Percentiles rank a stretch among this genome's conserved stretches.
These are phyloP conservation scores for Pseudogymnoascus sp. DNA, from an alignment of 2,329 filamentous ascomycete genomes.

Conservation along the genomic window DNA sequence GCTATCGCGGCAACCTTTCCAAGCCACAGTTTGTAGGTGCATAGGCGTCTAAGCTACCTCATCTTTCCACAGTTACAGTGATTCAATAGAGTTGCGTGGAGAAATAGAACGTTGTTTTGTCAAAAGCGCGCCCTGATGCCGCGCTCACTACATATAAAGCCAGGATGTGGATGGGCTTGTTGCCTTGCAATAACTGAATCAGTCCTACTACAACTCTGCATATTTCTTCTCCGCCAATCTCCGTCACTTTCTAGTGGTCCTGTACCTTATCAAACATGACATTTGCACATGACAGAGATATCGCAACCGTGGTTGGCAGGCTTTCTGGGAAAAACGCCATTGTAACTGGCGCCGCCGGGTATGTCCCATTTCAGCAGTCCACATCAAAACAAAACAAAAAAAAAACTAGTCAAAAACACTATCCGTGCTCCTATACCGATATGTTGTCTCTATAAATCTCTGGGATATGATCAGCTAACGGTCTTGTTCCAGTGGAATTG, in stretches of 20 bases:
- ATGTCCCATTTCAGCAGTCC: constrained; percentile 26
- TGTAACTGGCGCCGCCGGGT: constrained; percentile 64
- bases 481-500: constrained; percentile 50
- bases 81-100: neutral
- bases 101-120: neutral
- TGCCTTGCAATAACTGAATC: neutral
- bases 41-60: neutral
- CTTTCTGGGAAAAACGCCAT: constrained; percentile 35
- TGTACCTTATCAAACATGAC: neutral
- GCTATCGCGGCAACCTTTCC: neutral
- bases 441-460: no score
- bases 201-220: neutral
- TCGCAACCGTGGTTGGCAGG: constrained; percentile 21
- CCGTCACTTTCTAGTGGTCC: neutral
- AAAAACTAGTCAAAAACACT: neutral
- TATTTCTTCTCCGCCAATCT: neutral
- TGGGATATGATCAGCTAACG: neutral
- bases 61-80: neutral
- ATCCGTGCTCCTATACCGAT: no score
- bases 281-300: neutral
- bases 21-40: neutral
- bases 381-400: neutral
- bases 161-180: neutral
- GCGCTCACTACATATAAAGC: neutral
- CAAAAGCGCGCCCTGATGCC: neutral